Evolutionary conservation across 129 eudicot species (phyloP), one percentile per base, ranked within the genome.

Genomic region (Flaveria sonorensis): DNA sequence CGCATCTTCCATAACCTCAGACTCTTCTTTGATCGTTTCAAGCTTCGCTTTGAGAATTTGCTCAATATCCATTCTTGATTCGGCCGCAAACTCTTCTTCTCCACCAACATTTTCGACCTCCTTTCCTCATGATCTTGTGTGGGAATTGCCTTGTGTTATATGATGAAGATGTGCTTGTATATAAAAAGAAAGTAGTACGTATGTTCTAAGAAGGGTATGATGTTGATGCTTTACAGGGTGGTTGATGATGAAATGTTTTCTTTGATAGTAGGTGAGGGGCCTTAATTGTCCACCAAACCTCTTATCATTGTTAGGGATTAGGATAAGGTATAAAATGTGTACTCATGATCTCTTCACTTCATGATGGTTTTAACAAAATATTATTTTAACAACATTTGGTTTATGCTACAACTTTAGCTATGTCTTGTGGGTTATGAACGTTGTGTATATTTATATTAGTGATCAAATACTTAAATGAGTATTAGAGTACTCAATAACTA

Each of bases 21-120:
- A 52, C 63, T 82, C 85, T 74, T 88, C 93, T 21, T 71, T 73
- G 77, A 90, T 90, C 5, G 93, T 90, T 63, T 74, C 89, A 46
- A 90, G 93, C 72, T 90, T 90, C 16, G 85, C 88, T 81, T 90
- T 83, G 15, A 90, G 83, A 48, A 90, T 86, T 90, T 90, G 88
- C 10, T 88, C 89, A 9, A 90, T 88, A 32, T 83, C 91, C 87
- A 86, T 82, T n/a, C 85, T 51, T 46, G 88, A 73, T 51, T 90
- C 91, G 6, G 69, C 57, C 50, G 78, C 76, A 73, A 81, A 53
- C 53, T 62, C 68, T 75, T 88, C 75, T 59, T 88, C 62, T 56
- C 81, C 91, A 86, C 92, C 89, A n/a, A 82, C 83, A 81, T 75
- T 84, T 79, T 46, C 78, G 57, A 23, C 80, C 77, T 66, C 80